These are phyloP conservation scores for Gracilaria vermiculophylla DNA, from an alignment of 23 red algal species.

Conservation along the genomic window DNA sequence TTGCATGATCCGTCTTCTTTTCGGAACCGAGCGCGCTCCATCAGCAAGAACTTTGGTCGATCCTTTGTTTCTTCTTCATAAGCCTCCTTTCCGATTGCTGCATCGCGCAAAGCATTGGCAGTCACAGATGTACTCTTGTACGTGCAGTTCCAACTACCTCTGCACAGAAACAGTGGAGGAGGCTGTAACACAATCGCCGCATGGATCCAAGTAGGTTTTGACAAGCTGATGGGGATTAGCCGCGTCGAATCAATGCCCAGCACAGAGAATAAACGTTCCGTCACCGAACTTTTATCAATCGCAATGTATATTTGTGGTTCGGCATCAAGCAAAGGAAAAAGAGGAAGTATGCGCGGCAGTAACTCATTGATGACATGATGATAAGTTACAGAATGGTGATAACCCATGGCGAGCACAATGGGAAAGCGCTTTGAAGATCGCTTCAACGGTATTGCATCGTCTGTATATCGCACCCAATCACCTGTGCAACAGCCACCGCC, in stretches of 20 bases:
- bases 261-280: not conserved
- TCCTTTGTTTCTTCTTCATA: not conserved
- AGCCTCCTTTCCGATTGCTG: not conserved
- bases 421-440: not conserved
- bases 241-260: not conserved
- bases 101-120: not conserved
- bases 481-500: constrained; percentile 36
- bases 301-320: constrained; percentile 28
- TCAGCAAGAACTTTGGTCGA: not conserved
- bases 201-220: not conserved
- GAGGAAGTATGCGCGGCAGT: constrained; percentile 20
- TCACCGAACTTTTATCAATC: constrained; percentile 35
- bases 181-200: not conserved
- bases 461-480: constrained; percentile 37
- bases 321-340: constrained; percentile 23
- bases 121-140: not conserved
- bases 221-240: not conserved
- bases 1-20: constrained; percentile 19
- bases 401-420: constrained; percentile 32
- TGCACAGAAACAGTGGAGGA: constrained; percentile 17
- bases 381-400: constrained; percentile 51
- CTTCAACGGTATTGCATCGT: not conserved
- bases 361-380: constrained; percentile 50
- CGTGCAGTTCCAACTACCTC: not conserved
- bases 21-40: constrained; percentile 42